phyloP scores from a whole-genome alignment of 768 basidiomycete species.

The Mycena albidolilacea region DNA sequence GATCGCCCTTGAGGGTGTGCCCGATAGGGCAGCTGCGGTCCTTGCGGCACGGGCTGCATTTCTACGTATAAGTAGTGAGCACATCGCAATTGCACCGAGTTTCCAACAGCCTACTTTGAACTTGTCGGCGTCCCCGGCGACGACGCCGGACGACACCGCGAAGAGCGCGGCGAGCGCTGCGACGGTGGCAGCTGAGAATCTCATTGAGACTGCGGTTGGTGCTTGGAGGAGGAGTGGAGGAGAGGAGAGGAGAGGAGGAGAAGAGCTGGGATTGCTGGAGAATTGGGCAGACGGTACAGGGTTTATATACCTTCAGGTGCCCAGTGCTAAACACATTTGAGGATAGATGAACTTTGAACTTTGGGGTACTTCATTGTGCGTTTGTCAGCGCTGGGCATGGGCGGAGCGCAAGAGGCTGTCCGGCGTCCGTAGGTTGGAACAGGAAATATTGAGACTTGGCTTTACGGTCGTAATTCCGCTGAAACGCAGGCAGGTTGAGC shows the following conservation, averaged over 20 bases:
- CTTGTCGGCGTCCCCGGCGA: not conserved
- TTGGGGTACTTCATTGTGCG: not conserved
- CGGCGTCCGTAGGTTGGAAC: not conserved
- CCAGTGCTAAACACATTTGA: not conserved
- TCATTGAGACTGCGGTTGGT: not conserved
- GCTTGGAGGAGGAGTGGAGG: not conserved
- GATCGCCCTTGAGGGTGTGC: not conserved
- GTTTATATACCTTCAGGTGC: constrained; percentile 6
- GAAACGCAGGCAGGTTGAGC: not conserved
- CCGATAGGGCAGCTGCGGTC: not conserved
- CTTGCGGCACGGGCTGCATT: constrained; percentile 6
- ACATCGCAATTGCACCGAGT: not conserved
- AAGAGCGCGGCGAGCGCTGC: constrained; percentile 21
- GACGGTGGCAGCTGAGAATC: constrained; percentile 14
- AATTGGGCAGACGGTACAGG: not conserved
- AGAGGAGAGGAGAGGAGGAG: not conserved
- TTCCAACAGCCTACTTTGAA: no score
- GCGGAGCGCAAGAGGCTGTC: not conserved
- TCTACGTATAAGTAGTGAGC: not conserved
- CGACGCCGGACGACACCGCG: not conserved
- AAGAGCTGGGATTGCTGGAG: constrained; percentile 26
- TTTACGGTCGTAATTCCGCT: not conserved
- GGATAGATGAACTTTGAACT: constrained; percentile 8
- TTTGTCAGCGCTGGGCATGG: no score
- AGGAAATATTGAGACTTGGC: constrained; percentile 1